Conservation (phyloP, 805 yeast genomes). For the Zygoascus bituminiphila region DNA sequence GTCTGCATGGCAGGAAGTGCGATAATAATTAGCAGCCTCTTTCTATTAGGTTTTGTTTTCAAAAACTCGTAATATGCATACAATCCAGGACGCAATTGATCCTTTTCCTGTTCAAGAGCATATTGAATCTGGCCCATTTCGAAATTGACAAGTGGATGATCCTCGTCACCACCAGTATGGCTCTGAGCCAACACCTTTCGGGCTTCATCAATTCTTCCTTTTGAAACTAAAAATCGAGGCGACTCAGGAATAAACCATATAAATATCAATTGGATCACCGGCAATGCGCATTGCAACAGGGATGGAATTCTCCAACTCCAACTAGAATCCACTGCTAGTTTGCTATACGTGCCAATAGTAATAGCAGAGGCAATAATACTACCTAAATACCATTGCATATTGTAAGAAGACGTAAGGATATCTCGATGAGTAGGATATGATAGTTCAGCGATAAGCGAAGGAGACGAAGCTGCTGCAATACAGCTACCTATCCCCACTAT, state of each 20-base stretch:
- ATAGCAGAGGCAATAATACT: slow-evolving; percentile 70
- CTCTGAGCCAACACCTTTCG: slow-evolving; percentile 31
- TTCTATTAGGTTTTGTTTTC: slow-evolving; percentile 5
- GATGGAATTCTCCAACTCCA: slow-evolving; percentile 71
- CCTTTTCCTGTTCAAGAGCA: slow-evolving; percentile 12
- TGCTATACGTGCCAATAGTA: slow-evolving; percentile 57
- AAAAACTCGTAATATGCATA: slow-evolving; percentile 6
- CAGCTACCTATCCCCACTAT: slow-evolving; percentile 65
- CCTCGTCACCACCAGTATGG: slow-evolving; percentile 7
- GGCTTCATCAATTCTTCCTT: slow-evolving; percentile 49
- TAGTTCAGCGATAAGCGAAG: slow-evolving; percentile 70
- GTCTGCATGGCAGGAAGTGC: slow-evolving; percentile 9
- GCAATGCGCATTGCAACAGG: slow-evolving; percentile 55
- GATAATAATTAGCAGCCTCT: slow-evolving; percentile 7
- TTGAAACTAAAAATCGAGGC: slow-evolving; percentile 69
- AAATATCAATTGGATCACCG: slow-evolving; percentile 45
- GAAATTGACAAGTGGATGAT: slow-evolving; percentile 8
- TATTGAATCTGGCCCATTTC: slow-evolving; percentile 12
- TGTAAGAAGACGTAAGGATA: slow-evolving; percentile 52
- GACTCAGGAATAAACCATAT: slow-evolving; percentile 71
- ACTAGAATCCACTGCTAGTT: slow-evolving; percentile 12
- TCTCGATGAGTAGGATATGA: slow-evolving; percentile 55
- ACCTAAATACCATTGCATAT: slow-evolving; percentile 63
- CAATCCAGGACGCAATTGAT: not conserved
- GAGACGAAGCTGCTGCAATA: slow-evolving; percentile 58